phyloP scores from a whole-genome alignment of 257 asterid genomes.

The Fraxinus excelsior region DNA sequence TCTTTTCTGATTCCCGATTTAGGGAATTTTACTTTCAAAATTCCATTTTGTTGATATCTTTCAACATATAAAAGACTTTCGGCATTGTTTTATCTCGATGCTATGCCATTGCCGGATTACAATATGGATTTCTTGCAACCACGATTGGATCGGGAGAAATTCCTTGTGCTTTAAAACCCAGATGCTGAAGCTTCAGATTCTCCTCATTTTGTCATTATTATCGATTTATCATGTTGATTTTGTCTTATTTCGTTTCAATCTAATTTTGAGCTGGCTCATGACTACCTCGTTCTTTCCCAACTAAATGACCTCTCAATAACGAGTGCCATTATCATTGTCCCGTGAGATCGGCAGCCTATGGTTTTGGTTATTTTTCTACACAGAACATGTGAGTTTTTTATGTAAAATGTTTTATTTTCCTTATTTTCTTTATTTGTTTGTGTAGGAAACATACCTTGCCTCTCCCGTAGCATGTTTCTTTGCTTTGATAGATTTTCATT shows the following conservation, averaged over 20 bases:
- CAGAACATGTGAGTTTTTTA: background rate
- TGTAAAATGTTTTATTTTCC: background rate
- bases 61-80: background rate
- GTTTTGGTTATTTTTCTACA: background rate
- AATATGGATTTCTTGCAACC: conserved; percentile 12
- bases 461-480: conserved; percentile 12
- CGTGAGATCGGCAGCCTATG: conserved; percentile 16
- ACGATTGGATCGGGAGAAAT: conserved; percentile 29
- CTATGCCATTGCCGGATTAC: conserved; percentile 9
- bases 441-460: conserved; percentile 23
- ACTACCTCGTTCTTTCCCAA: conserved; percentile 13
- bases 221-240: background rate
- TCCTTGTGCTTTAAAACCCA: conserved; percentile 12
- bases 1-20: conserved; percentile 5
- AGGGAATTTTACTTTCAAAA: conserved; percentile 5
- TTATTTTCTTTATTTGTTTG: background rate
- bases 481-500: background rate
- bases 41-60: conserved; percentile 24
- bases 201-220: background rate
- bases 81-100: conserved; percentile 8
- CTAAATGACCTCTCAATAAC: background rate
- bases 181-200: conserved; percentile 15
- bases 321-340: background rate
- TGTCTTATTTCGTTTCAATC: background rate
- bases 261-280: conserved; percentile 13